Base-by-base conservation (phyloP, 2,329 filamentous ascomycete genomes). In the Huntiella moniliformis region DNA sequence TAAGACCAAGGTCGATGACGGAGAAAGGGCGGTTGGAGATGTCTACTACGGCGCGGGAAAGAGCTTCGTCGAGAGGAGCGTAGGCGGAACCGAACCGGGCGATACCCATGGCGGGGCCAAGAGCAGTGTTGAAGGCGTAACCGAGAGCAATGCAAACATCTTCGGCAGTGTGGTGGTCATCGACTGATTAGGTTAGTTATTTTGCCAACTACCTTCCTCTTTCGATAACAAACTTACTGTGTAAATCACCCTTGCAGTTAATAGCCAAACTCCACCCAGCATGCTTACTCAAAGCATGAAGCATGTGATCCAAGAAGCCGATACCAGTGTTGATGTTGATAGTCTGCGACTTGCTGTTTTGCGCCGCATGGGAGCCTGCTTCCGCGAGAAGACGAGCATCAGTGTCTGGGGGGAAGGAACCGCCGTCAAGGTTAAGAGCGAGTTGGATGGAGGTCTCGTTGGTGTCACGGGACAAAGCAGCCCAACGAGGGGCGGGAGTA, bases 391-490 rank as follows among this genome's bases (percentile, higher is more conserved):
- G 66, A 51, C 64, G 67, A 45, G 67, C 57, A 57, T 81, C 72
- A 46, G 73, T 74, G 35, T 79, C 70, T 11, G 73, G 67, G 18
- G 80, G 76, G 59, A 84, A 81, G 37, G 68, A 70, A 56, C 88
- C 91, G 59, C 91, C 91, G 63, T 98, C 91, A 51, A 98, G 74
- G 65, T 91, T 94, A 55, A 98, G 71, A 35, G 84, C 83, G 52
- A 96, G 71, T 60, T 91, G 79, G 62, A 98, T 93, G 61, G 92
- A 94, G 60, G 91, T 98, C 68, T 98, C 91, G 67, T 96, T 96
- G 57, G 91, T 98, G 63, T 88, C 80, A 60, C 91, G 85, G 53
- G 81, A 77, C 55, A 96, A 67, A 46, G 79, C 74, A 43, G 84
- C 78, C 61, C 79, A 84, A 58, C 88, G 82, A 38, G 63, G 58